These are phyloP conservation scores for Sporothrix phasma DNA, from an alignment of 2,329 filamentous ascomycete species.

Conservation along the genomic window DNA sequence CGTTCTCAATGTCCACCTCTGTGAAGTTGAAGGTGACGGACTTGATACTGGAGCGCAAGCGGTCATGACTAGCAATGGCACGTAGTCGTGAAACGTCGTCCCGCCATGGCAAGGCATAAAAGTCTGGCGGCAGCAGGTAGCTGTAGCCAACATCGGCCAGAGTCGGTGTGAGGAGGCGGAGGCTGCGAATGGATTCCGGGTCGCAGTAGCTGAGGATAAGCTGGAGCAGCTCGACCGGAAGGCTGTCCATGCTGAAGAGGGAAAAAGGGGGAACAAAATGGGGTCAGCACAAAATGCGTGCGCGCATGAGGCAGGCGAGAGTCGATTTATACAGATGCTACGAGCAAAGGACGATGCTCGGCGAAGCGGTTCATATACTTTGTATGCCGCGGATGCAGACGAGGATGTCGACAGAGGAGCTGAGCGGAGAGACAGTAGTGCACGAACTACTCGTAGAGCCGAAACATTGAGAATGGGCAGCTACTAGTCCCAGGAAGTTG, in stretches of 20 bases:
- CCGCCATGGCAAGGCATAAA: conserved; percentile 35
- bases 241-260: conserved; percentile 22
- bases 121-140: conserved; percentile 32
- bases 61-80: conserved; percentile 34
- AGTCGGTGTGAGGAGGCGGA: conserved; percentile 32
- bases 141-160: conserved; percentile 35
- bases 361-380: neutral
- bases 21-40: conserved; percentile 38
- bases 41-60: conserved; percentile 33
- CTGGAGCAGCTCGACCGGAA: conserved; percentile 25
- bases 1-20: conserved; percentile 33
- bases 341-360: neutral
- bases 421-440: neutral
- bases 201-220: conserved; percentile 36
- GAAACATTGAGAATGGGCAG: neutral
- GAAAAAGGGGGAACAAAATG: neutral
- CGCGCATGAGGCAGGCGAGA: neutral
- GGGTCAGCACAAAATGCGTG: neutral
- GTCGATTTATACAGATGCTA: neutral
- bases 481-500: neutral
- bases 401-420: no score
- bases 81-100: conserved; percentile 37
- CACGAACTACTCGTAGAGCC: neutral
- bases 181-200: conserved; percentile 28
- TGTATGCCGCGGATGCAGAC: neutral